Evolutionary conservation across 768 basidiomycete genomes (phyloP).

Genomic region (Trametes cubensis): DNA sequence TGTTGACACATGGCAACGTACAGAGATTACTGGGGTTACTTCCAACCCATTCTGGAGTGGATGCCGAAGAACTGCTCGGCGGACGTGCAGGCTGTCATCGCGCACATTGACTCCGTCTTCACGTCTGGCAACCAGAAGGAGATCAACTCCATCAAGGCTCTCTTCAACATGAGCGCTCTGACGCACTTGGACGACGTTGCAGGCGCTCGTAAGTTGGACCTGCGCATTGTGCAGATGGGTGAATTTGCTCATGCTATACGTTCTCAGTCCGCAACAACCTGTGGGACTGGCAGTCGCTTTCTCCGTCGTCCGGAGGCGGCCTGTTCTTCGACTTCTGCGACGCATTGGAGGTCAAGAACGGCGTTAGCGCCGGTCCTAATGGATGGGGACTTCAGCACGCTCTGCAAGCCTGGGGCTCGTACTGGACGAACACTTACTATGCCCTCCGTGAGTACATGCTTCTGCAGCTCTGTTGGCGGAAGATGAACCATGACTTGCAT

Average conservation of each 20-base stretch:
- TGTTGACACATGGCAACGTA: not conserved
- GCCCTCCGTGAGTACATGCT: slow-evolving; percentile 42
- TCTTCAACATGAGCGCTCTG: slow-evolving; percentile 57
- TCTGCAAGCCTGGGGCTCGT: slow-evolving; percentile 60
- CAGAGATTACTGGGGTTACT: slow-evolving; percentile 71
- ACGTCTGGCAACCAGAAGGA: slow-evolving; percentile 45
- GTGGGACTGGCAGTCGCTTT: slow-evolving; percentile 70
- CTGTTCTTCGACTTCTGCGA: slow-evolving; percentile 67
- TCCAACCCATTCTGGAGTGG: slow-evolving; percentile 66
- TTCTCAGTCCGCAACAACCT: slow-evolving; percentile 48
- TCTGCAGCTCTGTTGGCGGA: not conserved
- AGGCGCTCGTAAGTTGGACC: slow-evolving; percentile 46
- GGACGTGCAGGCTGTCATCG: slow-evolving; percentile 65
- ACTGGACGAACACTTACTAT: slow-evolving; percentile 54
- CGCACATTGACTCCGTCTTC: slow-evolving; percentile 63
- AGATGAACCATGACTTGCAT: slow-evolving; percentile 1
- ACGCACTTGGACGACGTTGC: slow-evolving; percentile 69
- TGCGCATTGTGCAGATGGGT: too few relatives aligned
- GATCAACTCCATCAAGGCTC: slow-evolving; percentile 56
- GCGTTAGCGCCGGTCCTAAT: slow-evolving; percentile 47
- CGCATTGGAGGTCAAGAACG: slow-evolving; percentile 65
- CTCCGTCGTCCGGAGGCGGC: slow-evolving; percentile 49
- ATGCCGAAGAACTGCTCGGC: slow-evolving; percentile 78
- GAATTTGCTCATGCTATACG: not conserved
- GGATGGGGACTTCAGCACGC: slow-evolving; percentile 70